A percentile compares a stretch with the other conserved stretches of the same genome.
phyloP scores from a whole-genome alignment of 345 rosid genomes.

The sweet orange (Citrus sinensis) region DNA sequence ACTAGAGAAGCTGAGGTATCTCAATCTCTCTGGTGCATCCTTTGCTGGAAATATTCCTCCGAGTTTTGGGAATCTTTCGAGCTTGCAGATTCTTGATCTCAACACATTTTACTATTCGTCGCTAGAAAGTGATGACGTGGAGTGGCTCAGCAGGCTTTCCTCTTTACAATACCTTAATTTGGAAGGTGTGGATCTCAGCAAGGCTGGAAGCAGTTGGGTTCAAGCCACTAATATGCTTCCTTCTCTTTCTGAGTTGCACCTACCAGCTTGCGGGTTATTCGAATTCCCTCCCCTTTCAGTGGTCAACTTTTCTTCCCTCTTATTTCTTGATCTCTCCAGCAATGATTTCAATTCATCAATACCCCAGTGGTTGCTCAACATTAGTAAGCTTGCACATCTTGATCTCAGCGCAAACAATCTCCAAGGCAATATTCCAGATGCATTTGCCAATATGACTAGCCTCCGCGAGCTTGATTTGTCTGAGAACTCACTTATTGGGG shows the following conservation, averaged over 20 bases:
- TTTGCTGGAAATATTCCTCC: constrained; percentile 14
- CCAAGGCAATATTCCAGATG: constrained; percentile 4
- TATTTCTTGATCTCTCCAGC: constrained; percentile 26
- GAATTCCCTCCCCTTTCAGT: constrained; percentile 13
- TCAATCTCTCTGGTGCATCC: constrained; percentile 22
- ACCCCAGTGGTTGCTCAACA: constrained; percentile 22
- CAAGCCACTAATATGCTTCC: constrained; percentile 28
- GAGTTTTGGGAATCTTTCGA: constrained; percentile 8
- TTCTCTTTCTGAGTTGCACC: constrained; percentile 28
- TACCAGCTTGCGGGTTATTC: constrained; percentile 20
- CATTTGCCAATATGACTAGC: background rate
- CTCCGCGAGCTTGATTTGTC: constrained; percentile 13
- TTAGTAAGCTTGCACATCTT: constrained; percentile 11
- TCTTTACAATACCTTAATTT: constrained; percentile 23
- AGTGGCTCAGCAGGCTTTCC: constrained; percentile 18
- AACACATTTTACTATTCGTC: background rate
- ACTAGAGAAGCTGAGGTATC: constrained; percentile 15
- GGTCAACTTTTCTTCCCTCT: constrained; percentile 20
- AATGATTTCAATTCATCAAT: constrained; percentile 24
- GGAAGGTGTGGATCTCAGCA: constrained; percentile 18
- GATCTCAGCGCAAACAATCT: constrained; percentile 15
- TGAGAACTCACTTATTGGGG: background rate
- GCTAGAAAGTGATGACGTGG: background rate
- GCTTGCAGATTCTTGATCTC: constrained; percentile 15
- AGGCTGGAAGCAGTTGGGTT: constrained; percentile 23